Evolutionary conservation across 2,329 filamentous ascomycete genomes (phyloP).

Genomic region (Penicillium sp.): DNA sequence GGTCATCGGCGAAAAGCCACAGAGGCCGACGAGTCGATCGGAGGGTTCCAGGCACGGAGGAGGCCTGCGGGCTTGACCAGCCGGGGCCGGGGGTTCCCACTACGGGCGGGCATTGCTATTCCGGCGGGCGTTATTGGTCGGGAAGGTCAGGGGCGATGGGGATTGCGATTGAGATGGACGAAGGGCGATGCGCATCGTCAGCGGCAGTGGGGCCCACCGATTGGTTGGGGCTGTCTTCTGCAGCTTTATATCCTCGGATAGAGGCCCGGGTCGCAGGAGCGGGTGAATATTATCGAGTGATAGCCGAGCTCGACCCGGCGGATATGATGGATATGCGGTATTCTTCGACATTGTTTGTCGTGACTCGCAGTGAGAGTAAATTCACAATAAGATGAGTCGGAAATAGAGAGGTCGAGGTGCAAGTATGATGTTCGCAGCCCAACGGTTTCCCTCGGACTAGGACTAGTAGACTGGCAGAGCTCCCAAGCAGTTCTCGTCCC

Average conservation of each 20-base stretch:
- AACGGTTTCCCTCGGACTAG: conserved; percentile 20
- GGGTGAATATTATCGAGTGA: conserved; percentile 25
- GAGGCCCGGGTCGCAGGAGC: conserved; percentile 15
- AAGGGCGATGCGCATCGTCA: neutral
- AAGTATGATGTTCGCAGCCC: neutral
- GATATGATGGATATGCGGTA: too few relatives aligned
- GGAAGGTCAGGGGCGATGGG: neutral
- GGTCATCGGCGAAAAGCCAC: conserved; percentile 26
- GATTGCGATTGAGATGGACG: neutral
- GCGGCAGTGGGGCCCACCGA: conserved; percentile 3
- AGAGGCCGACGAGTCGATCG: conserved; percentile 8
- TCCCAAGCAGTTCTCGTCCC: conserved; percentile 27
- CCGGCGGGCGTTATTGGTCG: conserved; percentile 17
- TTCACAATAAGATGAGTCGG: neutral
- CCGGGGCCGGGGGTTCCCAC: conserved; percentile 7
- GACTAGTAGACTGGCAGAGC: conserved; percentile 4
- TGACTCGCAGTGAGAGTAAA: too few relatives aligned
- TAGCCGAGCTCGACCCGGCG: conserved; percentile 26
- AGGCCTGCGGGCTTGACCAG: conserved; percentile 8
- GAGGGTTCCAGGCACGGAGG: conserved; percentile 17
- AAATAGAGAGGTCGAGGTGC: neutral
- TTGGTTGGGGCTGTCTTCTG: conserved; percentile 5
- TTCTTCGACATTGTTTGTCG: neutral
- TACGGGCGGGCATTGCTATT: conserved; percentile 11
- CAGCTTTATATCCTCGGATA: conserved; percentile 15